phyloP scores from a whole-genome alignment of 306 rosid species.

The Dalbergia cultrata region DNA sequence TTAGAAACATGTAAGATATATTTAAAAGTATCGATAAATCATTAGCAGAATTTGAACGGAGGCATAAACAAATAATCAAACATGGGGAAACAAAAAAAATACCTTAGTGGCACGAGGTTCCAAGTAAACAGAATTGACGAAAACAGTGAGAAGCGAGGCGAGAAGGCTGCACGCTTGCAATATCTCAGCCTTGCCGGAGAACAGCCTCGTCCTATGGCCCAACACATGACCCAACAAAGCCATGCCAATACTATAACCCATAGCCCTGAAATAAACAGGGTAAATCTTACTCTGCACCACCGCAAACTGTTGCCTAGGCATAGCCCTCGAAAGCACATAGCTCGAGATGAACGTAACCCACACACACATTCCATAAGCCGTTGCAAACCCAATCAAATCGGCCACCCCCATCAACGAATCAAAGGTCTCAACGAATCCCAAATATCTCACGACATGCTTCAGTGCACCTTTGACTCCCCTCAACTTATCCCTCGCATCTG shows the following conservation, averaged over 20 bases:
- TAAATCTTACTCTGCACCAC: slow-evolving; percentile 89
- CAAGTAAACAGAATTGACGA: slow-evolving; percentile 68
- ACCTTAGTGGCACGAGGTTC: slow-evolving; percentile 92
- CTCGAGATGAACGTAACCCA: slow-evolving; percentile 85
- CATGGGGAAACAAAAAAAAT: too few species aligned
- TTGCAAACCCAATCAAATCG: slow-evolving; percentile 63
- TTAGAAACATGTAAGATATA: too few species aligned
- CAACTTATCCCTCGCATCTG: slow-evolving; percentile 12
- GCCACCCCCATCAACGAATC: slow-evolving; percentile 33
- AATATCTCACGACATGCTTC: not conserved
- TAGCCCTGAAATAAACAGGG: slow-evolving; percentile 72
- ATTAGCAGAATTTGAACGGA: not conserved
- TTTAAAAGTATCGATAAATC: too few species aligned
- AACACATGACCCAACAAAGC: slow-evolving; percentile 66
- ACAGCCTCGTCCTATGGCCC: slow-evolving; percentile 24
- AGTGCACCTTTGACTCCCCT: slow-evolving; percentile 4
- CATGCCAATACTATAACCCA: slow-evolving; percentile 59
- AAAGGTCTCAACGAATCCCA: not conserved
- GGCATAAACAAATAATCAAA: not conserved
- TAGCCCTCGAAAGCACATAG: slow-evolving; percentile 57
- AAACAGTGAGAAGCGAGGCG: slow-evolving; percentile 52
- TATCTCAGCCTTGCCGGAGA: slow-evolving; percentile 17
- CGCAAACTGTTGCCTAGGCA: slow-evolving; percentile 83
- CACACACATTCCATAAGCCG: slow-evolving; percentile 73
- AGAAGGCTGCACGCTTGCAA: slow-evolving; percentile 61